Evolutionary conservation across 1,284 basidiomycete genomes (phyloP), one percentile per base, ranked within the genome.

Genomic region (Fomitopsis betulina): DNA sequence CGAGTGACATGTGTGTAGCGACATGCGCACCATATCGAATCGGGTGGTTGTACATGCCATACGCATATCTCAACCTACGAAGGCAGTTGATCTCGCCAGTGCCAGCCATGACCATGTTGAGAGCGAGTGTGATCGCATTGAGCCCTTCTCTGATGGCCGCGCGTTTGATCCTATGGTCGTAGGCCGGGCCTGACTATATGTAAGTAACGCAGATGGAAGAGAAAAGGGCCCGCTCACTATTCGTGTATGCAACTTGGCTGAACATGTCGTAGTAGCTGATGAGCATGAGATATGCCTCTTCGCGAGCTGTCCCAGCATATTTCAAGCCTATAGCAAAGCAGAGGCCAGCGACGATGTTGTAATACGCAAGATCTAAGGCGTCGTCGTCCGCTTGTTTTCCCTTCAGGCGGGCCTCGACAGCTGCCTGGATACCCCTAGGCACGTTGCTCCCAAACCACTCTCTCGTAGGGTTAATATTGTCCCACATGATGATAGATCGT

Each of bases 91-190:
- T 85, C 70, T 99, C 94, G 12, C 97, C 97, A 0, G 94, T 97
- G 2, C 97, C 97, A 0, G 95, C 93, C 91, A 98, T 94, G 53
- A 98, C 89, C 79, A 96, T 90, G 63, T 89, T 87, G 30, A 97
- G 75, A 3, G 94, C 82, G 39, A 98, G 79, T 0, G 93, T 89
- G 58, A 97, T 89, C 30, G 96, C 78, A 68, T 93, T 96, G 47
- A 97, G 78, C 2, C 93, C 93, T 66, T 96, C 91, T 19, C 94
- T 83, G n/a, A 96, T 83, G 1, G 94, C 88, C 19, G 88, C 86
- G 0, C 94, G 86, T 66, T 92, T 87, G 70, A 96, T 90, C 65
- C 87, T 87, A 58, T 89, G 86, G 69, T 96, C 93, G 65, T 94
- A 95, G 0, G 86, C 82, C 54, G 85, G 79, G 2, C 85, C 91